Conservation (phyloP, 2,329 filamentous ascomycete genomes). For the Fusarium transvaalense region DNA sequence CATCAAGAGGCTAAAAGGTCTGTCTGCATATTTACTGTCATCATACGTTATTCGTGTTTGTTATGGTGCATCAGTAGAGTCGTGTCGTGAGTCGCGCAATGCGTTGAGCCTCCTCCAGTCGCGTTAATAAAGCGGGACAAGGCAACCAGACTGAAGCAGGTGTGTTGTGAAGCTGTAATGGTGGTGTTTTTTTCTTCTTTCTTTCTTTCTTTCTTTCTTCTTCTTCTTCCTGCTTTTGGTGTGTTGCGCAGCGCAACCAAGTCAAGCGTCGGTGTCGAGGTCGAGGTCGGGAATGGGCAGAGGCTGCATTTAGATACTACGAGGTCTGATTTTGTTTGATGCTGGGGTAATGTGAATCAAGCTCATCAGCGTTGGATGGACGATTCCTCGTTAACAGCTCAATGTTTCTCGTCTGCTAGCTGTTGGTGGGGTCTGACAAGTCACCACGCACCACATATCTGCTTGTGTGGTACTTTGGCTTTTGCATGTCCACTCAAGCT, state of each 20-base stretch:
- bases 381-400: slow-evolving; percentile 16
- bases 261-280: slow-evolving; percentile 1
- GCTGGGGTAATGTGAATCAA: slow-evolving; percentile 29
- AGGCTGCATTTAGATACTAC: slow-evolving; percentile 7
- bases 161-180: slow-evolving; percentile 2
- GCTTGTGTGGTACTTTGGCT: slow-evolving; percentile 40
- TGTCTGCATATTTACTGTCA: not conserved
- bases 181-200: not conserved
- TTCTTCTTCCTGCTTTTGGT: not conserved
- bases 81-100: slow-evolving; percentile 26
- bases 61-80: slow-evolving; percentile 24
- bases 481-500: slow-evolving; percentile 20
- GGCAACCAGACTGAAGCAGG: not conserved
- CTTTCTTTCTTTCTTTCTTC: not conserved
- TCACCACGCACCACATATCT: slow-evolving; percentile 38
- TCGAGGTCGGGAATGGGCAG: slow-evolving; percentile 37
- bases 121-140: slow-evolving; percentile 29
- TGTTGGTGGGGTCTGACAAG: slow-evolving; percentile 36
- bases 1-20: not conserved
- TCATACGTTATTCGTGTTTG: slow-evolving; percentile 18
- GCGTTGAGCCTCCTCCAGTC: slow-evolving; percentile 28
- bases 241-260: slow-evolving; percentile 39
- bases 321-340: slow-evolving; percentile 8
- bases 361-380: slow-evolving; percentile 32
- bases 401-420: slow-evolving; percentile 34